Evolutionary conservation across 2,329 filamentous ascomycete species (phyloP).

Genomic region (Alternaria gansuensis): DNA sequence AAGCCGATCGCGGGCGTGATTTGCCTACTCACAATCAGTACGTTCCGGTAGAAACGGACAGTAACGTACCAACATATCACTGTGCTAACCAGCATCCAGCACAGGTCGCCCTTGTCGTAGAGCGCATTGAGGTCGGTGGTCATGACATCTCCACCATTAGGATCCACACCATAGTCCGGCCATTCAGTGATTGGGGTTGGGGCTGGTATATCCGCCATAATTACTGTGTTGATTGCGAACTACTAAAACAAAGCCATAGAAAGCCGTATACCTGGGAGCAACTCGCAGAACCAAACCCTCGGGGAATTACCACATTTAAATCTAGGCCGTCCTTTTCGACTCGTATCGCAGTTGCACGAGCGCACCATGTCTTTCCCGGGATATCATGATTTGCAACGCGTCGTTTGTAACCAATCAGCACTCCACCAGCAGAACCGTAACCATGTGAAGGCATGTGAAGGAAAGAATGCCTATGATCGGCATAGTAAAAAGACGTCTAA

Average conservation of each 20-base stretch:
- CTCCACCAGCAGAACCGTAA: neutral
- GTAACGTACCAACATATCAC: slow-evolving; percentile 42
- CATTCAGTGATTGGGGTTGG: slow-evolving; percentile 53
- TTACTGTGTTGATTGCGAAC: neutral
- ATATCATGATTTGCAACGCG: slow-evolving; percentile 16
- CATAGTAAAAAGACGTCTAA: slow-evolving; percentile 23
- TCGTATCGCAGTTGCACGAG: slow-evolving; percentile 15
- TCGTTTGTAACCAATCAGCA: slow-evolving; percentile 3
- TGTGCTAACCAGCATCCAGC: slow-evolving; percentile 53
- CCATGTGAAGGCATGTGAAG: slow-evolving; percentile 19
- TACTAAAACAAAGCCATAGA: neutral
- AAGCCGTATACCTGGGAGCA: neutral
- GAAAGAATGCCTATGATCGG: slow-evolving; percentile 28
- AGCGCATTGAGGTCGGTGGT: slow-evolving; percentile 57
- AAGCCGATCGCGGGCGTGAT: slow-evolving; percentile 50
- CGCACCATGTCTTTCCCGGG: slow-evolving; percentile 6
- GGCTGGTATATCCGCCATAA: slow-evolving; percentile 39
- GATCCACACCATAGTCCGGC: slow-evolving; percentile 55
- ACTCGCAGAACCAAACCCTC: neutral
- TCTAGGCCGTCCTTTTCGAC: slow-evolving; percentile 15
- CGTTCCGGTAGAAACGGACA: neutral
- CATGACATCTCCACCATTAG: slow-evolving; percentile 57
- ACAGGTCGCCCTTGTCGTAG: slow-evolving; percentile 60
- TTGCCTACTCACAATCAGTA: slow-evolving; percentile 35
- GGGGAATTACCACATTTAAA: slow-evolving; percentile 7